These are phyloP conservation scores for Xanthoconium purpureum DNA, from an alignment of 768 basidiomycete species.

Conservation along the genomic window DNA sequence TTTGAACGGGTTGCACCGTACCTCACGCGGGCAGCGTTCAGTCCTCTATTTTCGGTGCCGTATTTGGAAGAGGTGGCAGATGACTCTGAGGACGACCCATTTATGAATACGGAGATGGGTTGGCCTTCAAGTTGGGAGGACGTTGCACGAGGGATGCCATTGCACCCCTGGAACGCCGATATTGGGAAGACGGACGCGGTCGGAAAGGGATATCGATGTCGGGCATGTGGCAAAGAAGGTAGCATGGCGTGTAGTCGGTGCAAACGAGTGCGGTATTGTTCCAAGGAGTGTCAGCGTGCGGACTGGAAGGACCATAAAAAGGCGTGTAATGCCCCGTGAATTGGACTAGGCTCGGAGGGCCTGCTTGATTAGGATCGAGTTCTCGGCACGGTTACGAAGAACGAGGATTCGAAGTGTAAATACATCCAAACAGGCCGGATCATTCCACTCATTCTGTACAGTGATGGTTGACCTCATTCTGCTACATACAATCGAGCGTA, in stretches of 20 bases:
- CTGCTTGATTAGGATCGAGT: no score
- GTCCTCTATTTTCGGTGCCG: conserved; percentile 51
- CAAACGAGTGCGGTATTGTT: background rate
- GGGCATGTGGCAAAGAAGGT: background rate
- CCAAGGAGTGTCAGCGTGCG: background rate
- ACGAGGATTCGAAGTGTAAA: no score
- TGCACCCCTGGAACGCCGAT: background rate
- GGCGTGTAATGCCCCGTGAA: background rate
- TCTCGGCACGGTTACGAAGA: no score
- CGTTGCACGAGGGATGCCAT: background rate
- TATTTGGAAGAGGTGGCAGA: conserved; percentile 38
- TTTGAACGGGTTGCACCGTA: conserved; percentile 42
- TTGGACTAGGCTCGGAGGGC: no score
- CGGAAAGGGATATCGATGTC: background rate
- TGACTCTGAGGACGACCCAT: background rate
- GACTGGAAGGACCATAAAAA: background rate
- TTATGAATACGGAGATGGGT: background rate
- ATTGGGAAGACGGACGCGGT: background rate
- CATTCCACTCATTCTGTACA: no score
- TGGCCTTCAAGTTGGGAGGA: background rate
- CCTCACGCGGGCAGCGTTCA: conserved; percentile 49
- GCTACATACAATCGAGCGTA: no score
- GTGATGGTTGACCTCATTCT: no score
- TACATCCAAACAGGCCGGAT: no score
- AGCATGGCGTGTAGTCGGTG: background rate